Evolutionary conservation across 768 basidiomycete species (phyloP), one percentile per base, ranked within the genome.

Genomic region (Boletus insuetus): DNA sequence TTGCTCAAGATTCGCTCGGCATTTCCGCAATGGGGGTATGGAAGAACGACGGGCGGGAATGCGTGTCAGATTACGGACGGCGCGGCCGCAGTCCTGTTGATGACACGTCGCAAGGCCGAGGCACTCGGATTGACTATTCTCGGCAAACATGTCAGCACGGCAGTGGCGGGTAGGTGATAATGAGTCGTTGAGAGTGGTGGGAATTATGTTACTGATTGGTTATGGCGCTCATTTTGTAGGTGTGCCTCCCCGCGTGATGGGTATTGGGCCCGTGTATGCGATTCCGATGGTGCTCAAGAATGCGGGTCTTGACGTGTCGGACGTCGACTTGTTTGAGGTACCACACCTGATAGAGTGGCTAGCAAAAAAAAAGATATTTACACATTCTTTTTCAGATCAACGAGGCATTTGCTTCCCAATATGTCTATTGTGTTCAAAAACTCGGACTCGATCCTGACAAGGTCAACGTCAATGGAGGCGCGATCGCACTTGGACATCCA

Each of bases 381-480:
- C 24, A 4, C 17, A 8, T 44, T 46, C 32, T 20, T 24, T 47
- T 37, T 2, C 14, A 93, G 89, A 87, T 96, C 69, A 96, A 96
- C 65, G 93, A 95, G 65, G 93, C 92, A 0, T 94, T 95, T 63
- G 91, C 91, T 11, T 91, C 89, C 0, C 89, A 89, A 73, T 89
- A 81, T 54, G 81, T 88, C 0, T 91, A 95, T 66, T 82, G 81
- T 47, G 71, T 91, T 35, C 84, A 85, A 59, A 68, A 80, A 54
- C 82, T 94, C 17, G 78, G 77, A 13, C 75, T 95, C 24, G 76
- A 82, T 55, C 70, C 68, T n/a, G 75, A 77, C 48, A 82, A 89
- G 77, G 84, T 92, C 19, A 94, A 94, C 63, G 89, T 91, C 26
- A 93, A 94, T 56, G 93, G 94, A 16, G 94, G 94, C 3, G 92